These are phyloP conservation scores for Pulveroboletus sp. DNA, from an alignment of 768 basidiomycete species.

Conservation along the genomic window DNA sequence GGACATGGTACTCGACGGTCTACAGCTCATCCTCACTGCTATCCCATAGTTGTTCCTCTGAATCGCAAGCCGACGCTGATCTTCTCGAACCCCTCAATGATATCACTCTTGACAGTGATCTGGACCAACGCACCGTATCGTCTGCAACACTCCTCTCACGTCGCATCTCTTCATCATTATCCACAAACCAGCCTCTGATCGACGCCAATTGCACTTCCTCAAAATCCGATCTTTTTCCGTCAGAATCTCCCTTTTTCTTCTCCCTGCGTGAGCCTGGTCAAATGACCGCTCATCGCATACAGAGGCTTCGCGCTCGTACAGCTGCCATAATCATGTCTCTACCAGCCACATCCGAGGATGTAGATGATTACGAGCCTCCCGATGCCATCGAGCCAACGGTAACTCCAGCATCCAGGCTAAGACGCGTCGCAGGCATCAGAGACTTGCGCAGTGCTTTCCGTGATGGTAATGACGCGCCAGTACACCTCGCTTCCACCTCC, in stretches of 20 bases:
- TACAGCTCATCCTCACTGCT: conserved; percentile 14
- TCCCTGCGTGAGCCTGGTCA: conserved; percentile 24
- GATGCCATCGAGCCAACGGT: background rate
- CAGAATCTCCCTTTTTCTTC: conserved; percentile 10
- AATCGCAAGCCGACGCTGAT: background rate
- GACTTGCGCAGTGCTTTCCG: conserved; percentile 27
- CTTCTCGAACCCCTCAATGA: conserved; percentile 10
- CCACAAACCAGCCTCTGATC: background rate
- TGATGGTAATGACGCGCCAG: conserved; percentile 5
- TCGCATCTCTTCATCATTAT: conserved; percentile 5
- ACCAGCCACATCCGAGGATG: conserved; percentile 26
- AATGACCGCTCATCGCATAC: conserved; percentile 21
- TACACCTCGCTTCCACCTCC: conserved; percentile 6
- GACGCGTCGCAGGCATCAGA: conserved; percentile 21
- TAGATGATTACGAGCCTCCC: conserved; percentile 2
- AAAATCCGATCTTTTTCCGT: background rate
- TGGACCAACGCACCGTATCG: conserved; percentile 19
- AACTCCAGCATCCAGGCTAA: conserved; percentile 13
- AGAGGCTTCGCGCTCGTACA: conserved; percentile 27
- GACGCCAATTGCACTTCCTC: conserved; percentile 10
- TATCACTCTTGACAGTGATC: conserved; percentile 11
- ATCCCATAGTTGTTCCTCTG: background rate
- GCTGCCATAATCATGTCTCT: conserved; percentile 25
- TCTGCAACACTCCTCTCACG: conserved; percentile 23
- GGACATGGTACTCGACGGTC: conserved; percentile 2